Conservation (phyloP, 805 yeast species). For the Saturnispora hagleri region DNA sequence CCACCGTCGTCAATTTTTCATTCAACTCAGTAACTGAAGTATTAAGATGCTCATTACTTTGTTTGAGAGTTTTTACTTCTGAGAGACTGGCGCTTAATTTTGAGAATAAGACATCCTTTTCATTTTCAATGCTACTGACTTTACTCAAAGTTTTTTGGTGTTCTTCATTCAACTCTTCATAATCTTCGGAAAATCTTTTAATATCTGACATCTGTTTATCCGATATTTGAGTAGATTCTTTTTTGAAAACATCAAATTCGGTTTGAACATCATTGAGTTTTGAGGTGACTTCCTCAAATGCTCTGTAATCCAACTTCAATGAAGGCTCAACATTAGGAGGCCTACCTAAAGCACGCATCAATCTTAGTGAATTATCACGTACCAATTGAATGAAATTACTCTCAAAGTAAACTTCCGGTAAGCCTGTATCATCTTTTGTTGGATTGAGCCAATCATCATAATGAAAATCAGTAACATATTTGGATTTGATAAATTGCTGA, state of each 20-base stretch:
- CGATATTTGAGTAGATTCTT: slow-evolving; percentile 13
- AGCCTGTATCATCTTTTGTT: slow-evolving; percentile 68
- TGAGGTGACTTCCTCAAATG: slow-evolving; percentile 37
- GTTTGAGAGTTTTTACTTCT: slow-evolving; percentile 20
- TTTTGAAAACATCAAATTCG: slow-evolving; percentile 15
- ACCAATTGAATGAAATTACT: slow-evolving; percentile 52
- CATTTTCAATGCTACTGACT: slow-evolving; percentile 27
- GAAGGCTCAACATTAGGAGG: slow-evolving; percentile 71
- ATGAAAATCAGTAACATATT: slow-evolving; percentile 48
- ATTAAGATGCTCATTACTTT: slow-evolving; percentile 27
- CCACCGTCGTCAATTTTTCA: slow-evolving; percentile 17
- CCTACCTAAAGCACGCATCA: slow-evolving; percentile 60
- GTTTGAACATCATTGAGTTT: slow-evolving; percentile 20
- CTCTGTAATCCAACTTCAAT: slow-evolving; percentile 53
- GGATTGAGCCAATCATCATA: slow-evolving; percentile 40
- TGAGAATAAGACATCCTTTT: slow-evolving; percentile 20
- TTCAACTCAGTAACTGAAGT: slow-evolving; percentile 20
- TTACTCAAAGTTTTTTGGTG: slow-evolving; percentile 20
- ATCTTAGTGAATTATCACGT: slow-evolving; percentile 58
- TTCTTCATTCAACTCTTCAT: slow-evolving; percentile 28
- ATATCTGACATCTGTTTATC: slow-evolving; percentile 18
- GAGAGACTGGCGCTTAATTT: slow-evolving; percentile 19
- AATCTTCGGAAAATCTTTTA: slow-evolving; percentile 17
- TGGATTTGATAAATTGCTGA: slow-evolving; percentile 57
- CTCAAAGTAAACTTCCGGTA: slow-evolving; percentile 76